Conservation (phyloP, 768 basidiomycete species). For the Boletus edulis region DNA sequence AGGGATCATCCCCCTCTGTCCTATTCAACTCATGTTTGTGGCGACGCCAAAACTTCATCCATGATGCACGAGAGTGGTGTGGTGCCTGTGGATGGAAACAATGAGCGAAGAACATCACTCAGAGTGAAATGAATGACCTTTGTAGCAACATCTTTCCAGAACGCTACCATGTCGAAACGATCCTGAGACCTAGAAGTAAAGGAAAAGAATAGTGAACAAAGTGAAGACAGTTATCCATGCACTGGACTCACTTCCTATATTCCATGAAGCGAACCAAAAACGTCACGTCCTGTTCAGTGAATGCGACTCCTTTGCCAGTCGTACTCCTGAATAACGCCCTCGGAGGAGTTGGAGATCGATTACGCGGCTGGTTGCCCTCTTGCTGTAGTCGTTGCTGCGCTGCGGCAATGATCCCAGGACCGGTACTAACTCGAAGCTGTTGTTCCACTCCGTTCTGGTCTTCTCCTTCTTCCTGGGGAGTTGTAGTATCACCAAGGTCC, state of each 20-base stretch:
- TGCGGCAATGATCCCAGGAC: slow-evolving; percentile 45
- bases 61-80: slow-evolving; percentile 87
- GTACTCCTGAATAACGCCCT: slow-evolving; percentile 78
- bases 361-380: slow-evolving; percentile 40
- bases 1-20: slow-evolving; percentile 62
- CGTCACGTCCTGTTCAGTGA: slow-evolving; percentile 78
- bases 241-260: slow-evolving; percentile 59
- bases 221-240: not conserved
- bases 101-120: slow-evolving; percentile 1
- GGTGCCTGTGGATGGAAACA: slow-evolving; percentile 55
- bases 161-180: slow-evolving; percentile 69
- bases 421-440: slow-evolving; percentile 33
- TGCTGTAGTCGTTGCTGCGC: slow-evolving; percentile 41
- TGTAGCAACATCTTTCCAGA: slow-evolving; percentile 74
- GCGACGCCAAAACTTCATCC: slow-evolving; percentile 92
- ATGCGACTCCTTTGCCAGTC: slow-evolving; percentile 87
- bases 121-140: slow-evolving; percentile 43
- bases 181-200: slow-evolving; percentile 47
- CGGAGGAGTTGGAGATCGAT: slow-evolving; percentile 79
- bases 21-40: slow-evolving; percentile 82
- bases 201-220: not conserved
- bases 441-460: slow-evolving; percentile 44
- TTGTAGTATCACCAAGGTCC: slow-evolving; percentile 54
- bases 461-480: slow-evolving; percentile 43
- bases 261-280: slow-evolving; percentile 78